Conservation (phyloP, 1,284 basidiomycete species). For the Kwoniella shivajii region DNA sequence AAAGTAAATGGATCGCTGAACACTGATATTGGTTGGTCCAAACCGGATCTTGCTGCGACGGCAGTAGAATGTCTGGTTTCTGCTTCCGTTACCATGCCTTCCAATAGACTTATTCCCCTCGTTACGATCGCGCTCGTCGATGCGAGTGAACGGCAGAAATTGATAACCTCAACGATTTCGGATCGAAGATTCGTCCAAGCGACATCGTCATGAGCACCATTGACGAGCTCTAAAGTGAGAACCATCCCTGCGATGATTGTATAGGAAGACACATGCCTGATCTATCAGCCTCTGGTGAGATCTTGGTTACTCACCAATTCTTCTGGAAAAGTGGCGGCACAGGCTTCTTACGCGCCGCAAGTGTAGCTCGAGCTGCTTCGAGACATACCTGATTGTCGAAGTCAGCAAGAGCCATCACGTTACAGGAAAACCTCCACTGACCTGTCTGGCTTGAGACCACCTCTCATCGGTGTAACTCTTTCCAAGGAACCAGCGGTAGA, state of each 20-base stretch:
- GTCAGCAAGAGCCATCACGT: neutral
- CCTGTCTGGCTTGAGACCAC: slow-evolving; percentile 29
- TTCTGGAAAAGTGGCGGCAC: slow-evolving; percentile 38
- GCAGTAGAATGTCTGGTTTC: neutral
- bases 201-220: slow-evolving; percentile 22
- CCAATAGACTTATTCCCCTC: slow-evolving; percentile 17
- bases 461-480: slow-evolving; percentile 32
- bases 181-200: neutral
- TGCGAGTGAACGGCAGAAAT: slow-evolving; percentile 1
- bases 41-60: neutral
- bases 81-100: slow-evolving; percentile 23
- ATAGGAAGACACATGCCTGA: slow-evolving; percentile 29
- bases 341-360: slow-evolving; percentile 24
- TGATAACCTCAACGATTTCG: slow-evolving; percentile 15
- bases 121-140: slow-evolving; percentile 17
- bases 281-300: neutral
- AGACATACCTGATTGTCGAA: slow-evolving; percentile 27
- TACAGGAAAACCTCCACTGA: neutral
- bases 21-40: neutral
- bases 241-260: slow-evolving; percentile 35
- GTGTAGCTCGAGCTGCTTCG: slow-evolving; percentile 30
- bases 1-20: neutral
- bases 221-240: slow-evolving; percentile 31
- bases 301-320: slow-evolving; percentile 21
- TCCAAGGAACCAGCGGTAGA: slow-evolving; percentile 27